These are phyloP conservation scores for Paraphoma sp. DNA, from an alignment of 2,329 filamentous ascomycete genomes.

Conservation along the genomic window DNA sequence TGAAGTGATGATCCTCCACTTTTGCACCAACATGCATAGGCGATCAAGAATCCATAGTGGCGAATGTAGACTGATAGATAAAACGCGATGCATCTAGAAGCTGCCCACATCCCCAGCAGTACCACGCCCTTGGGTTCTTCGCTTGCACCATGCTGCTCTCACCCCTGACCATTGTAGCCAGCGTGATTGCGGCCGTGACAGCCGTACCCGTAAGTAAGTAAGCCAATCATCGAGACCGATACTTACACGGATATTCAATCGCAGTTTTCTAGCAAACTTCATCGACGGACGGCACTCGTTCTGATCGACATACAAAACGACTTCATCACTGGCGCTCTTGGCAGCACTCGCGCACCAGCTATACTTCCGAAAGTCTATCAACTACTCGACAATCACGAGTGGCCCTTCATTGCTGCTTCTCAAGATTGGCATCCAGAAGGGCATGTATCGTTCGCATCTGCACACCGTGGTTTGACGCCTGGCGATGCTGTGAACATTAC, in stretches of 20 bases:
- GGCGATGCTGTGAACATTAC: constrained; percentile 22
- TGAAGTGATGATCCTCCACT: not conserved
- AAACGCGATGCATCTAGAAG: not conserved
- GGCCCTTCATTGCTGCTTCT: constrained; percentile 32
- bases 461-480: constrained; percentile 12
- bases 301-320: constrained; percentile 37
- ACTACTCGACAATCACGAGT: constrained; percentile 30
- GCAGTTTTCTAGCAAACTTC: constrained; percentile 23
- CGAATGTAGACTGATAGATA: not conserved
- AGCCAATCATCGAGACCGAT: not conserved
- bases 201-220: constrained; percentile 8
- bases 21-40: not conserved
- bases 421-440: constrained; percentile 30
- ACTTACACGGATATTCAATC: not conserved
- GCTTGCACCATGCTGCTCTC: not conserved
- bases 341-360: constrained; percentile 20
- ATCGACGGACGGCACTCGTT: constrained; percentile 26
- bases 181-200: not conserved
- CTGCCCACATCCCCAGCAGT: not conserved
- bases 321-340: constrained; percentile 30
- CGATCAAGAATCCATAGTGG: not conserved
- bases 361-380: constrained; percentile 29
- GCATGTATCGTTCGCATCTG: constrained; percentile 29
- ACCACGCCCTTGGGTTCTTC: not conserved
- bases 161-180: not conserved